A percentile compares a stretch with the other conserved stretches of the same genome.
Conservation (phyloP, 169 alveolate genomes). For the Gregarina niphandrodes region DNA sequence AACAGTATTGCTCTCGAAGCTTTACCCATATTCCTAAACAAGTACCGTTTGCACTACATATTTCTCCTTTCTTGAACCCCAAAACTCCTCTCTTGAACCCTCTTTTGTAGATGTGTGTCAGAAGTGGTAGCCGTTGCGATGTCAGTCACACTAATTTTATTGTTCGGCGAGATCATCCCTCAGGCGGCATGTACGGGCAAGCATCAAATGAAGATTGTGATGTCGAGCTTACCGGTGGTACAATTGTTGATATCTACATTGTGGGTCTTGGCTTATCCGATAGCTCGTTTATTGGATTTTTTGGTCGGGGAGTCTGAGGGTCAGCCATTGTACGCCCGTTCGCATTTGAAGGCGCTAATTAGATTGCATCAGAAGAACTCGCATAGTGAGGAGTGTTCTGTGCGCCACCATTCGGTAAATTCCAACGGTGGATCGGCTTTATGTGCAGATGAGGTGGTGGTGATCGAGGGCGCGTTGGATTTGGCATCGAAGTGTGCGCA, state of each 20-base stretch:
- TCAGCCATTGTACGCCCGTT: conserved; percentile 16
- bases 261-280: conserved; percentile 45
- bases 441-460: conserved; percentile 26
- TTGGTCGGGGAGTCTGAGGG: conserved; percentile 43
- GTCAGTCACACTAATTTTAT: conserved; percentile 50
- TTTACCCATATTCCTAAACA: conserved; percentile 51
- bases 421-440: not conserved
- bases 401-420: no score
- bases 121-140: conserved; percentile 44
- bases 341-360: conserved; percentile 15
- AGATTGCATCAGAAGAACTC: conserved; percentile 16
- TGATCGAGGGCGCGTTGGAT: conserved; percentile 48
- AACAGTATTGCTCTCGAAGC: conserved; percentile 63
- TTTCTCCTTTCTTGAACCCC: no score
- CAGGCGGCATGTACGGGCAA: conserved; percentile 67
- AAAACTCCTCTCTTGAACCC: no score
- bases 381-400: no score
- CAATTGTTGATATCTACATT: conserved; percentile 29
- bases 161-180: conserved; percentile 68
- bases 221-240: conserved; percentile 38
- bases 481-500: conserved; percentile 29
- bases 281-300: conserved; percentile 46
- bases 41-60: no score
- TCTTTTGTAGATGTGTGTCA: conserved; percentile 46
- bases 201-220: conserved; percentile 47